These are phyloP conservation scores for Vigna mungo DNA, from an alignment of 306 rosid species.

Conservation along the genomic window DNA sequence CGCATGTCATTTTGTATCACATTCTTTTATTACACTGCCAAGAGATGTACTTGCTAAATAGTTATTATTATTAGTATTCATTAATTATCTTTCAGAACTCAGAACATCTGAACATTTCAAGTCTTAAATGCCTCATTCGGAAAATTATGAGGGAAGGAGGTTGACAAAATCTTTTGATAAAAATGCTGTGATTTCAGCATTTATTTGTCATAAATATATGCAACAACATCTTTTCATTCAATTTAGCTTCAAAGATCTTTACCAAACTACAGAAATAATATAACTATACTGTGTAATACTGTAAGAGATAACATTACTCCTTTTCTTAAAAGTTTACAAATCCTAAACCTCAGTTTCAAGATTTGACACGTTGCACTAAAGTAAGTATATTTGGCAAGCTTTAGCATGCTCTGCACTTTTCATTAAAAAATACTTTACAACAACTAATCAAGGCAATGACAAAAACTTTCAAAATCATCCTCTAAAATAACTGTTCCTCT, in stretches of 20 bases:
- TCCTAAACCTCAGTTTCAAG: not conserved
- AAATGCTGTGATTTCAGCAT: not conserved
- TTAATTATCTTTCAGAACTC: not conserved
- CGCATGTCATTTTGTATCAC: too few relatives aligned
- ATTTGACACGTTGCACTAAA: not conserved
- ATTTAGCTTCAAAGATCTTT: not conserved
- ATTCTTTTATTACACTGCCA: not conserved
- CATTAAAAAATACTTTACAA: conserved; percentile 14
- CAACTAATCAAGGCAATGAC: not conserved
- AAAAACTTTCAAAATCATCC: not conserved
- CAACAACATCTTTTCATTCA: not conserved
- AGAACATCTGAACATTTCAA: not conserved
- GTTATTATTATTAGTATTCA: not conserved
- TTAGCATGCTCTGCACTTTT: not conserved
- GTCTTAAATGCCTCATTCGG: not conserved
- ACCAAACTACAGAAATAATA: not conserved
- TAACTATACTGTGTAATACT: too few relatives aligned
- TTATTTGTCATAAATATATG: not conserved
- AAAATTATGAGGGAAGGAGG: not conserved
- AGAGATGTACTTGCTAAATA: not conserved
- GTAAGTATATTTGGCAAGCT: not conserved
- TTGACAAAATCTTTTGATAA: not conserved
- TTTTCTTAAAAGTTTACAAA: not conserved
- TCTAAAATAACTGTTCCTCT: not conserved
- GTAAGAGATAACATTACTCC: not conserved